These are phyloP conservation scores for Candida insectorum DNA, from an alignment of 805 yeast species.

Conservation along the genomic window DNA sequence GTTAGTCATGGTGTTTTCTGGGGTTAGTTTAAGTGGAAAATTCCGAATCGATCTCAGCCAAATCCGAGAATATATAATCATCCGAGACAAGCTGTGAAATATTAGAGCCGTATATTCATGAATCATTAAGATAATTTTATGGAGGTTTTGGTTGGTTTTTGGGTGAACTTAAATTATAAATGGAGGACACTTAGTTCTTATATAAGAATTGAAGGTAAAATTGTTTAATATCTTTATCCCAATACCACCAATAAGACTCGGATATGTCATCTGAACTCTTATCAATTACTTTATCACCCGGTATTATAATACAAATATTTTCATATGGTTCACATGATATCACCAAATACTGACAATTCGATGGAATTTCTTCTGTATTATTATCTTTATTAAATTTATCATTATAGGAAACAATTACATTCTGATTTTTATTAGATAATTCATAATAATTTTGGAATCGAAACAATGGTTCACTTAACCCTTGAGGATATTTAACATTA, in stretches of 20 bases:
- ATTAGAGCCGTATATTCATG: too few species aligned
- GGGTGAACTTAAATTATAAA: too few species aligned
- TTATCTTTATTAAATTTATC: slow-evolving; percentile 10
- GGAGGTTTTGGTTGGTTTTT: too few species aligned
- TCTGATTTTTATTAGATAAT: slow-evolving; percentile 40
- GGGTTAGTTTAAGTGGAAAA: too few species aligned
- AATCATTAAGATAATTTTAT: too few species aligned
- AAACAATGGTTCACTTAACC: slow-evolving; percentile 55
- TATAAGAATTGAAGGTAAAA: slow-evolving; percentile 73
- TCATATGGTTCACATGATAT: slow-evolving; percentile 91
- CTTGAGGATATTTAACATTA: slow-evolving; percentile 53
- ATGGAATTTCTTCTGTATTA: slow-evolving; percentile 14
- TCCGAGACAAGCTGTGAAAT: too few species aligned
- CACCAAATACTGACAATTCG: slow-evolving; percentile 63
- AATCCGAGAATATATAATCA: too few species aligned
- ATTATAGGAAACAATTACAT: slow-evolving; percentile 24
- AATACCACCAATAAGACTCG: slow-evolving; percentile 58
- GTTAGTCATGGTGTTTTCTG: too few species aligned
- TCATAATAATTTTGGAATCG: slow-evolving; percentile 80
- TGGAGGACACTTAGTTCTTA: too few species aligned
- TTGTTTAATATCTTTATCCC: slow-evolving; percentile 67
- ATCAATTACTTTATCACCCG: slow-evolving; percentile 50
- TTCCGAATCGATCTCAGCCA: too few species aligned
- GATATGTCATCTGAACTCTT: slow-evolving; percentile 24
- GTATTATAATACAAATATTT: slow-evolving; percentile 72